Conservation (phyloP, 2,329 filamentous ascomycete species). For the Fusarium humuli region DNA sequence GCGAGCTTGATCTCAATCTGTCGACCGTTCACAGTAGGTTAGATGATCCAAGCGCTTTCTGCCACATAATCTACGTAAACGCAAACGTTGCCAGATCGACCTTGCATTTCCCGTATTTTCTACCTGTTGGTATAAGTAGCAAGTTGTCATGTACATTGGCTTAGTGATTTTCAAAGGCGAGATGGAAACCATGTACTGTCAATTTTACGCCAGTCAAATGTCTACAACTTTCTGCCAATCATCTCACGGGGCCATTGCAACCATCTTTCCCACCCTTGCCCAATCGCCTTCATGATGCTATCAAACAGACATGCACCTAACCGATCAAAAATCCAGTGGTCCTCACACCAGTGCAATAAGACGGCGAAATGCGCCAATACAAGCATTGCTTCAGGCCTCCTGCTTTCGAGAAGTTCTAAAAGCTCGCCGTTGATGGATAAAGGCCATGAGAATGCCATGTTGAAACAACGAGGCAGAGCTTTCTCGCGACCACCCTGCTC, state of each 20-base stretch:
- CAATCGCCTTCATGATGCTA: background rate
- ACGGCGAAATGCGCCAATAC: background rate
- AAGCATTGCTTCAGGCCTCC: background rate
- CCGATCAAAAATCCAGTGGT: background rate
- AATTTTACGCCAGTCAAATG: background rate
- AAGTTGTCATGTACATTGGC: background rate
- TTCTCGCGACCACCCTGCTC: background rate
- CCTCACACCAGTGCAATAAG: background rate
- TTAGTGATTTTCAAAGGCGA: background rate
- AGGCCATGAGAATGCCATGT: background rate
- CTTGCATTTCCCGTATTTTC: background rate
- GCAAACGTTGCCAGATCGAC: background rate
- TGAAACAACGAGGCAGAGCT: background rate
- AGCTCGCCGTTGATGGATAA: background rate
- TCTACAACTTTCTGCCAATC: background rate
- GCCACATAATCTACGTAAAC: background rate
- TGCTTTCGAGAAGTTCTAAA: background rate
- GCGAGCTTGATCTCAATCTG: background rate
- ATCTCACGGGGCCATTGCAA: background rate
- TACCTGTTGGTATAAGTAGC: background rate
- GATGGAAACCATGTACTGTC: background rate
- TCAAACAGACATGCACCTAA: background rate
- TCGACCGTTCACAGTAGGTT: background rate
- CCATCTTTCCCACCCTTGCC: conserved; percentile 1
- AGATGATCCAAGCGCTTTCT: background rate